Evolutionary conservation across 2,329 filamentous ascomycete genomes (phyloP), one percentile per base, ranked within the genome.

Genomic region (Mycosphaerella sp.): DNA sequence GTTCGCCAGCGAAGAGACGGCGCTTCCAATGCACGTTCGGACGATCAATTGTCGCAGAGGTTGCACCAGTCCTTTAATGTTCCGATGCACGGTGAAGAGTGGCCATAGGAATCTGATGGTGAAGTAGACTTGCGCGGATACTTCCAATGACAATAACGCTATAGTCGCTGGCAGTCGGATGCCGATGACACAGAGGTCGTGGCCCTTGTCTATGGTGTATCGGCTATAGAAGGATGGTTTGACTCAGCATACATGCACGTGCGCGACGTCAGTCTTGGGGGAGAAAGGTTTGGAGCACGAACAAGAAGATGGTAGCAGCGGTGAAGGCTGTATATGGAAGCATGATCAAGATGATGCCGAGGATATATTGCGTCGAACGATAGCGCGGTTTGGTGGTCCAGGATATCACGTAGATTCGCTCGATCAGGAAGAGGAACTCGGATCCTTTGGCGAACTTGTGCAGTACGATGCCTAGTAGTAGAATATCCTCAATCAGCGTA

Each of bases 401-500:
- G 4, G 58, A 56, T 34, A 60, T 58, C 26, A 60, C 58, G 46
- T 60, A 60, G 14, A 48, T 44, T 32, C 58, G 38, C 44, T 58
- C 55, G 41, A 60, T 58, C 36, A 60, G 52, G 51, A 58, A 60
- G 12, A 58, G 40, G 46, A 58, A 53, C 2, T 46, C 52, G 9
- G 50, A 21, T 4, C 45, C 32, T 47, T 60, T 60, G 17, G 55
- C 45, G 21, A 54, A 17, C 26, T 23, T 41, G 41, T 48, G 51
- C 2, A 54, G 38, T 1, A 21, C 36, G 12, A 54, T 31, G 23
- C 55, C 51, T 57, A 11, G 17, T 21, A 43, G 11, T 11, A 41
- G n/a, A 23, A 21, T 11, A 11, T 43, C 17, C 21, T 21, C 21
- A 4, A 21, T 21, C 21, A 21, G 21, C 21, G 21, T 21, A 21